A percentile compares a stretch with the other conserved stretches of the same genome.
Evolutionary conservation across 2,329 filamentous ascomycete genomes (phyloP).

Genomic region (Penicillium sp.): DNA sequence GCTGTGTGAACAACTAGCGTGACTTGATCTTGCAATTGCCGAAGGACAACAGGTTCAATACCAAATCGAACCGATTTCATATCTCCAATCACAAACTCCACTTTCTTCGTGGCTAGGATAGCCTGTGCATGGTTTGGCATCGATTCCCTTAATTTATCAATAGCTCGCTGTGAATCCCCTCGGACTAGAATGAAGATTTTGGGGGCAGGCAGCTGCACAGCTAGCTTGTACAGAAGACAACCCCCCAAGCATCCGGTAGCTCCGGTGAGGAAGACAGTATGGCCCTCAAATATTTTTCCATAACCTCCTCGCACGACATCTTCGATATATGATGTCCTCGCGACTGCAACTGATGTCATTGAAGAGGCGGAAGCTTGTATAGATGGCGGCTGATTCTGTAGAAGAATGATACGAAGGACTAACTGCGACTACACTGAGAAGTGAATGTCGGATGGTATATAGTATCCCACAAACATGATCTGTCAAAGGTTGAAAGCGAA

Average conservation of each 20-base stretch:
- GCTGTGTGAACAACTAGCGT: conserved; percentile 35
- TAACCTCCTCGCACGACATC: conserved; percentile 28
- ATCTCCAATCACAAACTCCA: conserved; percentile 33
- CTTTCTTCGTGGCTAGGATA: conserved; percentile 26
- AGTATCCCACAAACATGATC: not conserved
- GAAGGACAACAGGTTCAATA: conserved; percentile 18
- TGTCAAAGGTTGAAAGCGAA: not conserved
- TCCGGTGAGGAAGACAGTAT: conserved; percentile 33
- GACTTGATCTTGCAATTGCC: conserved; percentile 28
- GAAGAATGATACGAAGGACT: not conserved
- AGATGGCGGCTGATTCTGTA: not conserved
- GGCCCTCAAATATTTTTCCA: conserved; percentile 24
- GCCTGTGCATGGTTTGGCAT: conserved; percentile 32
- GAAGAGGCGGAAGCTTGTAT: not conserved
- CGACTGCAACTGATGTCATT: conserved; percentile 14
- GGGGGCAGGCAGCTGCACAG: conserved; percentile 32
- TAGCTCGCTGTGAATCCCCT: conserved; percentile 23
- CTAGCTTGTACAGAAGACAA: conserved; percentile 36
- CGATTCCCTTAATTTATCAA: conserved; percentile 29
- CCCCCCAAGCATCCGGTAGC: conserved; percentile 35
- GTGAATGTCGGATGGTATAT: conserved; percentile 5
- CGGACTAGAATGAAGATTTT: conserved; percentile 34
- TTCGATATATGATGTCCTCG: conserved; percentile 12
- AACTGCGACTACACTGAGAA: not conserved
- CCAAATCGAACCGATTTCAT: conserved; percentile 29